These are phyloP conservation scores for Aspergillus campestris DNA, from an alignment of 495 filamentous ascomycete species.

Conservation along the genomic window DNA sequence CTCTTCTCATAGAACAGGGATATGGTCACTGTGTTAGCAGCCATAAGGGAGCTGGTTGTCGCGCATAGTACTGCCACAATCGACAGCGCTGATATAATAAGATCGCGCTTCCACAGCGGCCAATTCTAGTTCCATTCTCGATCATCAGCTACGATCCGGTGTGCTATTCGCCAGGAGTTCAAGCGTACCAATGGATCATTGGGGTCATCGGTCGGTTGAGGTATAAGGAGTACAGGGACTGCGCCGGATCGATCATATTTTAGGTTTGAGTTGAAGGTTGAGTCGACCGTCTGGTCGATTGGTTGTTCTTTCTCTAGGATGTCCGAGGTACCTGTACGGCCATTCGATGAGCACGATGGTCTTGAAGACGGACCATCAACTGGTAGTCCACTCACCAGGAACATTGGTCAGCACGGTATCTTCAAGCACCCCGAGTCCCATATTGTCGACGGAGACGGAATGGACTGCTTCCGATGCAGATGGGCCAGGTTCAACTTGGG, in stretches of 20 bases:
- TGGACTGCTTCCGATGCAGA: neutral
- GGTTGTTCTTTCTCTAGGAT: constrained; percentile 52
- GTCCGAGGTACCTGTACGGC: constrained; percentile 48
- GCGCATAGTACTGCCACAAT: constrained; percentile 73
- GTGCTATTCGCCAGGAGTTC: neutral
- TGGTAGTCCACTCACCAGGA: constrained; percentile 50
- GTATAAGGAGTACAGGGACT: constrained; percentile 64
- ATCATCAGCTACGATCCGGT: constrained; percentile 7
- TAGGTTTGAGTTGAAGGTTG: constrained; percentile 34
- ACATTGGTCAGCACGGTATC: constrained; percentile 54
- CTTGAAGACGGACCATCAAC: neutral
- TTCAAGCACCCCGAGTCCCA: constrained; percentile 81
- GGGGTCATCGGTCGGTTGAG: constrained; percentile 72
- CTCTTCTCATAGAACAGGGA: constrained; percentile 46
- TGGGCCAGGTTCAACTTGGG: neutral
- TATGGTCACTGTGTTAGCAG: constrained; percentile 73
- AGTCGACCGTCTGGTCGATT: constrained; percentile 15
- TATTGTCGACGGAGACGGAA: constrained; percentile 22
- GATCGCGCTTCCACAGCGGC: constrained; percentile 79
- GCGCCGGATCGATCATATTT: constrained; percentile 66
- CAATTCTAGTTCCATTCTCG: constrained; percentile 56
- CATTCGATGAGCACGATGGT: neutral
- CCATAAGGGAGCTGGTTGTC: constrained; percentile 73
- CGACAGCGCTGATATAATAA: constrained; percentile 70
- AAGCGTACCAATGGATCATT: constrained; percentile 62